These are phyloP conservation scores for Citrus trifoliata DNA, from an alignment of 345 rosid species.

Conservation along the genomic window DNA sequence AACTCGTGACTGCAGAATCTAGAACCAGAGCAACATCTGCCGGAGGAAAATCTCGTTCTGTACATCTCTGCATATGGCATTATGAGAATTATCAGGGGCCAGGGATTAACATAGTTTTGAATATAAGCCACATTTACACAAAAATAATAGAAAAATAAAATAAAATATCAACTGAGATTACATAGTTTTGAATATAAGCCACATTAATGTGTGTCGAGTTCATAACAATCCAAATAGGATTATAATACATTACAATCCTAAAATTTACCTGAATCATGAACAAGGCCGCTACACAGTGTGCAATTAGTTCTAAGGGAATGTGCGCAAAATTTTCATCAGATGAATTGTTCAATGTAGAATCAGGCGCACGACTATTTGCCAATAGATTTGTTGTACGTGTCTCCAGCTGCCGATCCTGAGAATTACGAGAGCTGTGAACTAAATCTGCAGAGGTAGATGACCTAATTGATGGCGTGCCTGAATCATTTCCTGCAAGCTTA, in stretches of 20 bases:
- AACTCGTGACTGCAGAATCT: constrained; percentile 67
- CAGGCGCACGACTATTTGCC: constrained; percentile 29
- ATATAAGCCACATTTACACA: background rate
- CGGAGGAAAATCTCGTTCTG: constrained; percentile 79
- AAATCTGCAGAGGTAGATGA: constrained; percentile 30
- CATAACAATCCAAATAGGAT: background rate
- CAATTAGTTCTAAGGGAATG: constrained; percentile 61
- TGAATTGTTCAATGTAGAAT: constrained; percentile 26
- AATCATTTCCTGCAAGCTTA: constrained; percentile 41
- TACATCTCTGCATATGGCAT: constrained; percentile 63
- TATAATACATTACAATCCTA: background rate
- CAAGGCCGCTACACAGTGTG: constrained; percentile 67
- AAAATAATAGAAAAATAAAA: background rate
- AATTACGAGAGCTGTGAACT: constrained; percentile 22
- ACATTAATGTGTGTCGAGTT: background rate
- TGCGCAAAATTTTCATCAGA: constrained; percentile 36
- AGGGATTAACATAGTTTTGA: background rate
- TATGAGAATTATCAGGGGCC: background rate
- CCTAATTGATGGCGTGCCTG: constrained; percentile 9
- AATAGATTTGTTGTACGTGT: constrained; percentile 26
- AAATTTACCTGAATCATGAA: constrained; percentile 72
- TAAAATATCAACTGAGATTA: too few species aligned
- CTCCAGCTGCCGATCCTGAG: constrained; percentile 36
- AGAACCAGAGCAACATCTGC: constrained; percentile 76
- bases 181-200: background rate